phyloP scores from a whole-genome alignment of 164 flowering plant species.

The Kingdonia uniflora region DNA sequence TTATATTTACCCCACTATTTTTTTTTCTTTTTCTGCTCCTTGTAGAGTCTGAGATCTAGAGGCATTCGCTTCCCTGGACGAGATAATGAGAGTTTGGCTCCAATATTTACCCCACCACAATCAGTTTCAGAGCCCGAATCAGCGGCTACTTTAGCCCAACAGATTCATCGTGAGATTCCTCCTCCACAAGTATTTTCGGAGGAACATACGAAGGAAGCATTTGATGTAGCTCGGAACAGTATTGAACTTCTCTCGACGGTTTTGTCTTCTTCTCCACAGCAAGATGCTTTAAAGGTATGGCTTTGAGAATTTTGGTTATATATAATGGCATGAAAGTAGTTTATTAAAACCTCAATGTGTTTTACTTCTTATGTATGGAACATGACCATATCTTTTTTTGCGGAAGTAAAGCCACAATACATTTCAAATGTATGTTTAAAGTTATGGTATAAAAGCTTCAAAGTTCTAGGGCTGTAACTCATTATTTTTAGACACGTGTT shows the following conservation, averaged over 20 bases:
- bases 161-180: constrained; percentile 35
- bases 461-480: too few species aligned
- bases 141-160: constrained; percentile 27
- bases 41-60: constrained; percentile 76
- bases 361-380: too few species aligned
- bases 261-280: constrained; percentile 84
- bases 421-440: too few species aligned
- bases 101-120: constrained; percentile 85
- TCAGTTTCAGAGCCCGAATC: constrained; percentile 44
- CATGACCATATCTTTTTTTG: too few species aligned
- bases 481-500: too few species aligned
- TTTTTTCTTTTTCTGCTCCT: neutral
- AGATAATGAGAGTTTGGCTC: constrained; percentile 88
- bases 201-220: constrained; percentile 90
- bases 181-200: constrained; percentile 37
- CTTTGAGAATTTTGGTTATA: too few species aligned
- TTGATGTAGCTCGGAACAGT: constrained; percentile 90
- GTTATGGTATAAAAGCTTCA: too few species aligned
- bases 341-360: too few species aligned
- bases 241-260: constrained; percentile 89
- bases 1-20: too few species aligned
- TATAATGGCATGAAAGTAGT: too few species aligned
- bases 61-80: constrained; percentile 93
- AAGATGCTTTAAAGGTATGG: constrained; percentile 74
- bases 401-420: too few species aligned